A percentile compares a stretch with the other conserved stretches of the same genome.
phyloP scores from a whole-genome alignment of 129 eudicot genomes.

The Centaurea solstitialis region DNA sequence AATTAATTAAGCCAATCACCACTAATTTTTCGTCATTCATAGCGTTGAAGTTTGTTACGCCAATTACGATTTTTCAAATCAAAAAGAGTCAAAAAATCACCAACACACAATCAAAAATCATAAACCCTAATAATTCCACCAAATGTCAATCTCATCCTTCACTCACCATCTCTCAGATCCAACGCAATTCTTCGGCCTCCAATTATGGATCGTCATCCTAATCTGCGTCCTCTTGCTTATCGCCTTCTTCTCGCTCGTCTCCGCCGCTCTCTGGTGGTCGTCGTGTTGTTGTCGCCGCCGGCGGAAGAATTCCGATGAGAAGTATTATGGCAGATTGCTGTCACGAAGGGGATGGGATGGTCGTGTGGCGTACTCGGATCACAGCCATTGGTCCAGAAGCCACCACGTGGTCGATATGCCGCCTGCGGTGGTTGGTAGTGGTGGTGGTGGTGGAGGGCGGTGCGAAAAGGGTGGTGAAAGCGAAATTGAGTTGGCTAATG shows the following conservation, averaged over 20 bases:
- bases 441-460: conserved; percentile 9
- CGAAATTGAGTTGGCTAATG: conserved; percentile 43
- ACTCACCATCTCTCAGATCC: conserved; percentile 28
- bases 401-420: conserved; percentile 1
- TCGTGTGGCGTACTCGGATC: conserved; percentile 18
- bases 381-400: neutral
- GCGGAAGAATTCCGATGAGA: neutral
- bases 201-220: conserved; percentile 36
- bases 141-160: conserved; percentile 20
- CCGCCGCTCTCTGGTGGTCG: conserved; percentile 1
- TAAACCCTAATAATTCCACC: neutral
- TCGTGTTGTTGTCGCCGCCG: neutral
- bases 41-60: neutral
- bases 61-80: neutral
- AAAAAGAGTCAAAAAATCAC: neutral
- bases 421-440: neutral
- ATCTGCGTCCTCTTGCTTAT: conserved; percentile 15
- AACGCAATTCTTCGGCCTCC: conserved; percentile 42
- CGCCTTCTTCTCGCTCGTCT: neutral
- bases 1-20: too few species aligned
- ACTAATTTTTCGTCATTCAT: neutral
- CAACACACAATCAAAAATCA: neutral
- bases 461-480: conserved; percentile 15
- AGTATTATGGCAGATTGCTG: conserved; percentile 23
- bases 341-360: conserved; percentile 26